phyloP scores from a whole-genome alignment of 73 alveolate species.

The Effrenium voratum region DNA sequence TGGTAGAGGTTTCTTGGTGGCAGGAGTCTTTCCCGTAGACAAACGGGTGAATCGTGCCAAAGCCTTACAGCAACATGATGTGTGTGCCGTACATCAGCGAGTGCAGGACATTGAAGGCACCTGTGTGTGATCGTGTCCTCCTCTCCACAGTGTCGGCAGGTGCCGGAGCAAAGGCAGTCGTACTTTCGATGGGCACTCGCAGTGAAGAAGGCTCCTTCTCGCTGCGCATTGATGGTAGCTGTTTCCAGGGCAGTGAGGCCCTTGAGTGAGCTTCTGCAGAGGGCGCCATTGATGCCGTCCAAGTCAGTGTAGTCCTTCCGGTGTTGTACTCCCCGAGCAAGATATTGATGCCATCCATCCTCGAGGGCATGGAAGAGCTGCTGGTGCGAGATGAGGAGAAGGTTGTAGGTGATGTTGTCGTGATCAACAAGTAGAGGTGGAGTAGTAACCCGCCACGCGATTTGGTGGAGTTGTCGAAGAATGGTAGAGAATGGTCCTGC shows the following conservation, averaged over 20 bases:
- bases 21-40: too few relatives aligned
- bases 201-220: neutral
- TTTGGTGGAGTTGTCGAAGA: neutral
- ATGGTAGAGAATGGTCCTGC: conserved; percentile 13
- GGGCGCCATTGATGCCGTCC: neutral
- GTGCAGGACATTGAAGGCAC: neutral
- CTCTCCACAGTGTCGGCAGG: too few relatives aligned
- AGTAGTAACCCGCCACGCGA: neutral
- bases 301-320: neutral
- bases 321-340: neutral
- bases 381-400: neutral
- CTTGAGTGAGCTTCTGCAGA: neutral
- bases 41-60: too few relatives aligned
- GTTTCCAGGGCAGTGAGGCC: neutral
- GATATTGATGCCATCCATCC: conserved; percentile 6
- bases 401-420: neutral
- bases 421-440: neutral
- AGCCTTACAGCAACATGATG: neutral
- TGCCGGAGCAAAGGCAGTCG: too few relatives aligned
- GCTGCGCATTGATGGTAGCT: neutral
- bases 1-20: too few relatives aligned
- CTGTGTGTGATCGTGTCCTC: too few relatives aligned
- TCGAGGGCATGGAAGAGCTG: neutral
- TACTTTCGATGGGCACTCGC: neutral
- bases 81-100: neutral